phyloP scores from a whole-genome alignment of 805 yeast genomes.

The Scheffersomyces stipitis region DNA sequence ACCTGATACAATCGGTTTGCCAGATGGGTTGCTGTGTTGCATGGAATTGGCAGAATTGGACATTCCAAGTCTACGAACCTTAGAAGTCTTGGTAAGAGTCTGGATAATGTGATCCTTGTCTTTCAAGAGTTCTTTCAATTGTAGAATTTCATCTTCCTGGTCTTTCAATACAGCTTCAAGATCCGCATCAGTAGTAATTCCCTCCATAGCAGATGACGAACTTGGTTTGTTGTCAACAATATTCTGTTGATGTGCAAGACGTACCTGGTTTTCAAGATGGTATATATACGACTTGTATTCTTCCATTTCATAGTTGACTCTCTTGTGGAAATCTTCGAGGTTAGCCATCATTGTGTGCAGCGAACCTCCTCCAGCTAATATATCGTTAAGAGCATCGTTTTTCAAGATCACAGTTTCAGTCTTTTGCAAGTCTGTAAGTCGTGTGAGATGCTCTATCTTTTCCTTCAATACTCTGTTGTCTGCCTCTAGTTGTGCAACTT shows the following conservation, averaged over 20 bases:
- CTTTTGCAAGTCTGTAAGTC: slow-evolving; percentile 60
- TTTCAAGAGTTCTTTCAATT: slow-evolving; percentile 57
- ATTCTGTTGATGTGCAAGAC: slow-evolving; percentile 19
- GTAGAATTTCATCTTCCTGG: slow-evolving; percentile 64
- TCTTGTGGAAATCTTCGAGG: slow-evolving; percentile 48
- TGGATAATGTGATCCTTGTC: slow-evolving; percentile 80
- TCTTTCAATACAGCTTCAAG: slow-evolving; percentile 46
- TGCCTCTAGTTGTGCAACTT: slow-evolving; percentile 41
- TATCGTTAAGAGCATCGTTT: slow-evolving; percentile 58
- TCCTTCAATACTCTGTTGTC: slow-evolving; percentile 68
- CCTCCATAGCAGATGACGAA: slow-evolving; percentile 4
- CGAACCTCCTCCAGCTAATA: slow-evolving; percentile 43
- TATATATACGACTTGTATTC: slow-evolving; percentile 59
- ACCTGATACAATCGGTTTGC: too few species aligned
- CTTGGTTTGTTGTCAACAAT: slow-evolving; percentile 1
- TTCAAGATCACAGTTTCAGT: slow-evolving; percentile 57
- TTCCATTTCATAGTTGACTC: slow-evolving; percentile 51
- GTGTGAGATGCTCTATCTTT: slow-evolving; percentile 64
- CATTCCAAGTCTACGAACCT: slow-evolving; percentile 51
- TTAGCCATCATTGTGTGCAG: slow-evolving; percentile 46
- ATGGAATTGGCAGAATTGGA: slow-evolving; percentile 20
- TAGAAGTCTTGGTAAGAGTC: slow-evolving; percentile 65
- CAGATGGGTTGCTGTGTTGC: background rate
- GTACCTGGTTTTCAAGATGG: slow-evolving; percentile 57
- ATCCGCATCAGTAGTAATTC: slow-evolving; percentile 11